These are phyloP conservation scores for Kwoniella mangroviensis DNA, from an alignment of 768 basidiomycete genomes.

Conservation along the genomic window DNA sequence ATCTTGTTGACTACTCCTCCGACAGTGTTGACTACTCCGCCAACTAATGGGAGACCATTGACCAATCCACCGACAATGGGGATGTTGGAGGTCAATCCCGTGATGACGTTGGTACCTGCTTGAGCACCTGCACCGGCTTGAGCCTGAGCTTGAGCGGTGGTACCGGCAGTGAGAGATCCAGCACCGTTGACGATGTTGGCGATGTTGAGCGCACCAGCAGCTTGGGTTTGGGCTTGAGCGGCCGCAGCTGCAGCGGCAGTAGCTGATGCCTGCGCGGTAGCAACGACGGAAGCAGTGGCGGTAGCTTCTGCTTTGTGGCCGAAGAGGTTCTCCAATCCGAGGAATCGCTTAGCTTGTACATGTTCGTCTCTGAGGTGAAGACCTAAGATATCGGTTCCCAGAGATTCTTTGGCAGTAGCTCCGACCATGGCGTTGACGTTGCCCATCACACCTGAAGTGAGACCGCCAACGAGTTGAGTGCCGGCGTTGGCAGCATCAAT, in stretches of 20 bases:
- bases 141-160: conserved; percentile 14
- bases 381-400: conserved; percentile 14
- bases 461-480: conserved; percentile 1
- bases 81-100: conserved; percentile 10
- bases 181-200: conserved; percentile 23
- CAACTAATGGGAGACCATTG: conserved; percentile 20
- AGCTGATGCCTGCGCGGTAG: conserved; percentile 1
- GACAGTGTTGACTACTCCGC: conserved; percentile 21
- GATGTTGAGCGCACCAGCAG: conserved; percentile 22
- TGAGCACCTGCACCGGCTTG: conserved; percentile 3
- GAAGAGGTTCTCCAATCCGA: conserved; percentile 25
- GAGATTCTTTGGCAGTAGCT: conserved; percentile 1
- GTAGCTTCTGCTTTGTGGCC: conserved; percentile 1
- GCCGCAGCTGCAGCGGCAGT: conserved; percentile 9
- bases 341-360: conserved; percentile 15
- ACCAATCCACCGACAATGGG: conserved; percentile 18
- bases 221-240: conserved; percentile 16
- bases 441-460: conserved; percentile 11
- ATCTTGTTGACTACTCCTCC: conserved; percentile 6
- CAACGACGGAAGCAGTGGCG: conserved; percentile 1
- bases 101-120: conserved; percentile 6
- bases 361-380: conserved; percentile 20
- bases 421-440: conserved; percentile 10
- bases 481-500: conserved; percentile 29
- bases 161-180: conserved; percentile 18